Percentiles rank a stretch among this genome's conserved stretches.
phyloP scores from a whole-genome alignment of 2,329 filamentous ascomycete genomes.

The Fusarium sp. region DNA sequence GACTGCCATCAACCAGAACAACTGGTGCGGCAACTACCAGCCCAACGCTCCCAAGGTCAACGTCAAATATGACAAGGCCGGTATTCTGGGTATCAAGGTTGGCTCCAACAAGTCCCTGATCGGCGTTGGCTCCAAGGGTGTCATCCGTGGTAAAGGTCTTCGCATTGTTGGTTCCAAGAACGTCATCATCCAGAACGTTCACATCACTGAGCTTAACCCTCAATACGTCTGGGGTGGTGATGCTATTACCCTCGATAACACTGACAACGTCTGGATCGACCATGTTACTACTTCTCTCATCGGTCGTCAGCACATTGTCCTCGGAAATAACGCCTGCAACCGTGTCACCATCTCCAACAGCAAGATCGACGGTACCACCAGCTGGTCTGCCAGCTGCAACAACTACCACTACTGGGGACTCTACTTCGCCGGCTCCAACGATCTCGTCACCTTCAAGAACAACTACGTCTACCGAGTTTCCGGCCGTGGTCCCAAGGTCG shows the following conservation, averaged over 20 bases:
- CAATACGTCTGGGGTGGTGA: slow-evolving; percentile 71
- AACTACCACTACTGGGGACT: slow-evolving; percentile 70
- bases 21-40: slow-evolving; percentile 71
- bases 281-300: slow-evolving; percentile 68
- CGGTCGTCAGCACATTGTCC: slow-evolving; percentile 70
- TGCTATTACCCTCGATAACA: slow-evolving; percentile 64
- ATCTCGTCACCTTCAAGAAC: slow-evolving; percentile 67
- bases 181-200: slow-evolving; percentile 71
- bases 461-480: slow-evolving; percentile 71
- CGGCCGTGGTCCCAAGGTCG: slow-evolving; percentile 68
- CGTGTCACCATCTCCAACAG: slow-evolving; percentile 71
- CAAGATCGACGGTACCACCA: slow-evolving; percentile 66
- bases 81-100: slow-evolving; percentile 62
- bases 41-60: slow-evolving; percentile 58
- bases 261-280: slow-evolving; percentile 63
- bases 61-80: slow-evolving; percentile 64
- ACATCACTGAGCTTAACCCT: slow-evolving; percentile 67
- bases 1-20: slow-evolving; percentile 69
- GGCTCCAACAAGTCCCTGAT: slow-evolving; percentile 69
- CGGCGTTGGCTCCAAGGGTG: slow-evolving; percentile 62
- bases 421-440: slow-evolving; percentile 67
- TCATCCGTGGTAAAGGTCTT: slow-evolving; percentile 69
- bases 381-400: slow-evolving; percentile 69
- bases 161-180: slow-evolving; percentile 62
- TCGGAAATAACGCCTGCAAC: slow-evolving; percentile 64